Evolutionary conservation across 495 filamentous ascomycete species (phyloP).

Genomic region (Ramalina peruviana): DNA sequence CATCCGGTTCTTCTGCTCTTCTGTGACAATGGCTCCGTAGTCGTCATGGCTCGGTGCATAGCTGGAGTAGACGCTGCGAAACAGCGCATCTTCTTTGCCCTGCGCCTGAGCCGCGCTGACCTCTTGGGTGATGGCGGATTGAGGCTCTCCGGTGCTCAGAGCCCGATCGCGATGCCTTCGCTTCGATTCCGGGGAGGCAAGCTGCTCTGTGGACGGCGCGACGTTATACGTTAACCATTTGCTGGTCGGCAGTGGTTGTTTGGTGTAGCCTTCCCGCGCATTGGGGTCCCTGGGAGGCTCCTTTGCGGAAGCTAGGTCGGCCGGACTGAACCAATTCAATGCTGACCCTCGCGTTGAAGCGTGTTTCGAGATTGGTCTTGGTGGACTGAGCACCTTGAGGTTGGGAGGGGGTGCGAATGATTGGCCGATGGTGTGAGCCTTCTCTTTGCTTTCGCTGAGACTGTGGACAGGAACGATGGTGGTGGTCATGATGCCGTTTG

Average conservation of each 20-base stretch:
- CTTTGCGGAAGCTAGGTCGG: conserved; percentile 13
- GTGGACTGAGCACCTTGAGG: conserved; percentile 55
- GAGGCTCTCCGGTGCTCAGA: conserved; percentile 50
- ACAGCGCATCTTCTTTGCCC: conserved; percentile 56
- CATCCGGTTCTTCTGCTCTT: conserved; percentile 54
- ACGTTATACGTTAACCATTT: conserved; percentile 54
- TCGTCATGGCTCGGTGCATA: conserved; percentile 81
- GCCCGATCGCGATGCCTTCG: conserved; percentile 58
- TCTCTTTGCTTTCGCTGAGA: conserved; percentile 25
- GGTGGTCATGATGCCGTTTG: conserved; percentile 58
- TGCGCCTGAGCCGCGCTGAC: conserved; percentile 38
- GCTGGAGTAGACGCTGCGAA: conserved; percentile 72
- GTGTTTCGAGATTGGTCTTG: conserved; percentile 46
- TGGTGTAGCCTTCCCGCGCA: conserved; percentile 42
- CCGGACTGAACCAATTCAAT: conserved; percentile 49
- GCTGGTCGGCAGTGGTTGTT: conserved; percentile 42
- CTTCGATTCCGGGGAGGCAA: conserved; percentile 41
- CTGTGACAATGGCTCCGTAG: conserved; percentile 55
- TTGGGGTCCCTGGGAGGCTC: conserved; percentile 16
- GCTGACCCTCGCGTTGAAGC: conserved; percentile 43
- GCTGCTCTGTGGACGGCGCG: conserved; percentile 18
- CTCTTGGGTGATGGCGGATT: conserved; percentile 30
- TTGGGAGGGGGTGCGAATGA: conserved; percentile 60
- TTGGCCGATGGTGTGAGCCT: conserved; percentile 58
- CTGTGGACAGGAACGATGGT: conserved; percentile 47